phyloP scores from a whole-genome alignment of 2,329 filamentous ascomycete species.

The Fusarium sacchari region DNA sequence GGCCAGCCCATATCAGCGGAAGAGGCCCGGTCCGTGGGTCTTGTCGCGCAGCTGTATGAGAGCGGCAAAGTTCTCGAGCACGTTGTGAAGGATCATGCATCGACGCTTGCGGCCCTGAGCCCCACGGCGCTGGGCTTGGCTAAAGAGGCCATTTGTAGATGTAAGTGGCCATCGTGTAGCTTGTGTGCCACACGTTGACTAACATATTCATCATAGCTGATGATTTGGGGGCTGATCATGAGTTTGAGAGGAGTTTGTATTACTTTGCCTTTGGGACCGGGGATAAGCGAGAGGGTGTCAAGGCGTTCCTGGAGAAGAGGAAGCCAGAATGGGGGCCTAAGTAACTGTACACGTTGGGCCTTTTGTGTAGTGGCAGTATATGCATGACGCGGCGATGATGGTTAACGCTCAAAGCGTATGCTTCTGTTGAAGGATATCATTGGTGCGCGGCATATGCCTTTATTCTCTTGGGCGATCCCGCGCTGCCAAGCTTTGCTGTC shows the following conservation, averaged over 20 bases:
- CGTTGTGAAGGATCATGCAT: conserved; percentile 37
- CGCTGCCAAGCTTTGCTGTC: background rate
- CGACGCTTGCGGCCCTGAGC: conserved; percentile 40
- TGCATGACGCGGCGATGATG: background rate
- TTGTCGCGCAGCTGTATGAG: conserved; percentile 44
- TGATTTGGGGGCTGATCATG: conserved; percentile 41
- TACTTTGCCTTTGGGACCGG: conserved; percentile 49
- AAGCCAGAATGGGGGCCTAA: conserved; percentile 28
- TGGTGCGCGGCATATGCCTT: background rate
- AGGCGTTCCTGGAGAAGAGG: conserved; percentile 46
- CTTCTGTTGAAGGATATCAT: background rate
- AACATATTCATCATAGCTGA: conserved; percentile 33
- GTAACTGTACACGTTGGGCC: background rate
- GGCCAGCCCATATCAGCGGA: conserved; percentile 41
- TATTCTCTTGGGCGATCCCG: background rate
- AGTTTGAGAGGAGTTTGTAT: conserved; percentile 50
- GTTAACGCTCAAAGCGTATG: background rate
- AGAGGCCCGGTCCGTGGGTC: conserved; percentile 42
- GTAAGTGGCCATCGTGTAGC: conserved; percentile 28
- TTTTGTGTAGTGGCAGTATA: background rate
- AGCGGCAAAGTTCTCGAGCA: conserved; percentile 43
- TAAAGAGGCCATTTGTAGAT: conserved; percentile 44
- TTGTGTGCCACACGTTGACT: background rate
- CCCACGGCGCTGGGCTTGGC: conserved; percentile 42
- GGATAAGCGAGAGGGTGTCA: conserved; percentile 46